Base-by-base conservation (phyloP, 306 rosid genomes). In the Echinosophora koreensis region DNA sequence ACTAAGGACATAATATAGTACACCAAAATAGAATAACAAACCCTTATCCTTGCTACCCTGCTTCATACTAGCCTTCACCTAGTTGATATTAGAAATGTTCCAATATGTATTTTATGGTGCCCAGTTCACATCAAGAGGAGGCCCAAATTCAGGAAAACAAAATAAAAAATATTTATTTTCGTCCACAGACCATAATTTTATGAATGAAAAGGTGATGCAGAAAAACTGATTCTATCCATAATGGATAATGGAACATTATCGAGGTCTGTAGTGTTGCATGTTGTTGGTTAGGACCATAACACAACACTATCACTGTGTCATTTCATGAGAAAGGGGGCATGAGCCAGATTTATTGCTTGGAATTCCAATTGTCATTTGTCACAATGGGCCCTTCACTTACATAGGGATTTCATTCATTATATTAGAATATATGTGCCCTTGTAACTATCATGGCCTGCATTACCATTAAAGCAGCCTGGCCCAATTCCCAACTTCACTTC, bases 401-500 rank as follows among this genome's bases (percentile, higher is more conserved):
- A n/a, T 51, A 10, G 11, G 10, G 3, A 13, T 27, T 51, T 34
- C 17, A 15, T 37, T 71, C 61, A 69, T 51, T n/a, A 35, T 68
- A 9, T 1, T 15, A 37, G 22, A 22, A 22, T 22, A n/a, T 30
- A 12, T 30, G 9, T 18, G 11, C 52, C 15, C 2, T 17, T 66
- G 11, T 66, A 10, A 22, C 38, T 30, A 1, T 15, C 30, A 8
- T 35, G 28, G 62, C 59, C 58, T 30, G 18, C 39, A 66, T 22
- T 47, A 1, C 38, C 35, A 70, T 70, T 35, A 71, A 54, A 17
- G 38, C 18, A 71, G 18, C 16, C 76, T 71, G 76, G 76, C 76
- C 76, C 76, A 71, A 71, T 16, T 50, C 47, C 8, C 38, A 54
- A 35, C 5, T 15, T 14, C 34, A 49, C 30, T 15, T n/a, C 34